Percentiles rank a stretch among this genome's conserved stretches.
These are phyloP conservation scores for Aspergillus taichungensis DNA, from an alignment of 495 filamentous ascomycete genomes.

Conservation along the genomic window DNA sequence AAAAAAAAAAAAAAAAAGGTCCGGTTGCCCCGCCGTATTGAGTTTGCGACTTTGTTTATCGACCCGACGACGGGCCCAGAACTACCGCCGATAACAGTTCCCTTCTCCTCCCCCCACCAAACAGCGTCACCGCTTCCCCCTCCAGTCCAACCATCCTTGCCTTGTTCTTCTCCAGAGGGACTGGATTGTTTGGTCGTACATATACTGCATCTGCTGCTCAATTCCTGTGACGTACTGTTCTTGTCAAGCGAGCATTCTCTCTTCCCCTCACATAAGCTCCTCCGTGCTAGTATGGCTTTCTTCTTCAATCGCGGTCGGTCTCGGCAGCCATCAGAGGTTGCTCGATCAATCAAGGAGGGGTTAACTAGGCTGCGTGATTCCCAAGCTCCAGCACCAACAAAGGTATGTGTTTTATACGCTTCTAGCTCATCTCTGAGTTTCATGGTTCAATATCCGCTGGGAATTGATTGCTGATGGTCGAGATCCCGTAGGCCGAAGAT, in stretches of 20 bases:
- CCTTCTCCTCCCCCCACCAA: constrained; percentile 11
- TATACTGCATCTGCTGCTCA: no score
- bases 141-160: background rate
- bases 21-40: constrained; percentile 27
- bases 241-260: background rate
- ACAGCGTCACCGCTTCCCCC: constrained; percentile 16
- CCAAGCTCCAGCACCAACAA: constrained; percentile 22
- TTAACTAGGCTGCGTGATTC: constrained; percentile 40
- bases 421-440: background rate
- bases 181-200: no score
- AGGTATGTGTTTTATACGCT: background rate
- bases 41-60: constrained; percentile 29
- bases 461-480: constrained; percentile 23
- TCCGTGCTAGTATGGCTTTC: constrained; percentile 63
- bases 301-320: constrained; percentile 66
- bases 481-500: constrained; percentile 50
- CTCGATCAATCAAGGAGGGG: constrained; percentile 48
- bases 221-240: no score
- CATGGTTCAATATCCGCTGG: background rate
- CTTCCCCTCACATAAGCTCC: constrained; percentile 2
- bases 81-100: background rate
- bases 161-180: background rate
- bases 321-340: constrained; percentile 47
- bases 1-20: constrained; percentile 11
- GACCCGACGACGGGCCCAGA: constrained; percentile 10